These are phyloP conservation scores for Picea glauca DNA, from an alignment of 75 land plant genomes.

Conservation along the genomic window DNA sequence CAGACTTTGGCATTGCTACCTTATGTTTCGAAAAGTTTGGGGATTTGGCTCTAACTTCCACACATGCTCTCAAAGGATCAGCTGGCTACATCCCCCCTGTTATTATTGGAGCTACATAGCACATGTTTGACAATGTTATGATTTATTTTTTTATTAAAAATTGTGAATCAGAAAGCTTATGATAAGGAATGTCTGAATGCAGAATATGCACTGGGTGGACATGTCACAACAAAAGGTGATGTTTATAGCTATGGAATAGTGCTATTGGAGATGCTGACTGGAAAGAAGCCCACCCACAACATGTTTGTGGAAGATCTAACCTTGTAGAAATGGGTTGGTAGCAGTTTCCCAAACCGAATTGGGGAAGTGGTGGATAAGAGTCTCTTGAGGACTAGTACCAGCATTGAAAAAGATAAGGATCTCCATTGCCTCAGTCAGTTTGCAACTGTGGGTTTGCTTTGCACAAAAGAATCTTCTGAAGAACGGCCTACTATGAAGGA, in stretches of 20 bases:
- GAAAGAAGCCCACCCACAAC: too few relatives aligned
- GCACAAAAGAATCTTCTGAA: constrained; percentile 4
- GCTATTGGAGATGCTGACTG: not conserved
- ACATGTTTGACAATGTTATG: not conserved
- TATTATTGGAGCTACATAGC: not conserved
- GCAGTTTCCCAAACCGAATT: too few relatives aligned
- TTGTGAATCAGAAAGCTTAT: not conserved
- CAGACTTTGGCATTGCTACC: constrained; percentile 25
- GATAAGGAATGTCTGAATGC: not conserved
- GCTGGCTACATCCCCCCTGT: not conserved
- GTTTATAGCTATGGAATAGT: constrained; percentile 5
- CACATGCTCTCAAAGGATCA: not conserved
- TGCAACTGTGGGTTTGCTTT: constrained; percentile 1
- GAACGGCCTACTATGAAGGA: constrained; percentile 7
- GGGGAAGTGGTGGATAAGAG: not conserved
- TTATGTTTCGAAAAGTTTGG: not conserved
- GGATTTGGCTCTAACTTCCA: not conserved
- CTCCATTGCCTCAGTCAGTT: not conserved
- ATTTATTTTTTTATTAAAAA: not conserved
- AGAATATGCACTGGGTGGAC: not conserved
- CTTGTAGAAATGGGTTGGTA: too few relatives aligned
- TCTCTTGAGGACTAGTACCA: not conserved
- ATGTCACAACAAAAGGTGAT: not conserved
- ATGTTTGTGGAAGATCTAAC: too few relatives aligned
- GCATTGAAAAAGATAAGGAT: not conserved